Percentiles rank a stretch among this genome's conserved stretches.
These are phyloP conservation scores for Tetrapisispora arboricola DNA, from an alignment of 805 yeast genomes.

Conservation along the genomic window DNA sequence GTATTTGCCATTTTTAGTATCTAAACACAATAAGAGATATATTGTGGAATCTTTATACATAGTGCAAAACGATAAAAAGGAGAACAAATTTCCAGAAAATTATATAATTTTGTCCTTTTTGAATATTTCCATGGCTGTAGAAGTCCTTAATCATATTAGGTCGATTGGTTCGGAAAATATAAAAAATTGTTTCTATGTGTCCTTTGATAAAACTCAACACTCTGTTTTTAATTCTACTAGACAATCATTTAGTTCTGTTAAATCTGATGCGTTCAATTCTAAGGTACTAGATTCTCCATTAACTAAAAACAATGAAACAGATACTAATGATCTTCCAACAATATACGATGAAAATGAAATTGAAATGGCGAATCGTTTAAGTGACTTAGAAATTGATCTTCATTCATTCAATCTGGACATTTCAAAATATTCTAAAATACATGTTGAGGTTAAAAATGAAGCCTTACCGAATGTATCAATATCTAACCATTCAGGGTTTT, in stretches of 20 bases:
- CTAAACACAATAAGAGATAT: slow-evolving; percentile 15
- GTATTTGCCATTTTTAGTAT: background rate
- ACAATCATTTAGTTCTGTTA: background rate
- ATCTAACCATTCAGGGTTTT: background rate
- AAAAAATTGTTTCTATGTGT: slow-evolving; percentile 8
- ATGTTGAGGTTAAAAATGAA: background rate
- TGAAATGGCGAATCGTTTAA: background rate
- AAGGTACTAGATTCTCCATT: background rate
- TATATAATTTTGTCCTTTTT: slow-evolving; percentile 20
- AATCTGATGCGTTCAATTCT: background rate
- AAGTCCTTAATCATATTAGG: slow-evolving; percentile 15
- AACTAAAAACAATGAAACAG: background rate
- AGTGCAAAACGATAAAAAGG: slow-evolving; percentile 11
- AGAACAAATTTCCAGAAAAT: slow-evolving; percentile 9
- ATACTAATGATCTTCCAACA: background rate
- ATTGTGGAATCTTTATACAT: slow-evolving; percentile 20
- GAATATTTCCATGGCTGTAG: slow-evolving; percentile 22
- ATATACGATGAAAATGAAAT: background rate
- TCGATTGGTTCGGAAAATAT: slow-evolving; percentile 4
- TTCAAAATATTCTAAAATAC: background rate
- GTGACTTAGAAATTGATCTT: background rate
- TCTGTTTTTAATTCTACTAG: slow-evolving; percentile 1
- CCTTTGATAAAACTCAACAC: slow-evolving; percentile 1
- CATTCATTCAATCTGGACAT: background rate
- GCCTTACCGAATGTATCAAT: background rate